A percentile compares a stretch with the other conserved stretches of the same genome.
Conservation (phyloP, 345 rosid genomes). For the Pelargonium nanum region DNA sequence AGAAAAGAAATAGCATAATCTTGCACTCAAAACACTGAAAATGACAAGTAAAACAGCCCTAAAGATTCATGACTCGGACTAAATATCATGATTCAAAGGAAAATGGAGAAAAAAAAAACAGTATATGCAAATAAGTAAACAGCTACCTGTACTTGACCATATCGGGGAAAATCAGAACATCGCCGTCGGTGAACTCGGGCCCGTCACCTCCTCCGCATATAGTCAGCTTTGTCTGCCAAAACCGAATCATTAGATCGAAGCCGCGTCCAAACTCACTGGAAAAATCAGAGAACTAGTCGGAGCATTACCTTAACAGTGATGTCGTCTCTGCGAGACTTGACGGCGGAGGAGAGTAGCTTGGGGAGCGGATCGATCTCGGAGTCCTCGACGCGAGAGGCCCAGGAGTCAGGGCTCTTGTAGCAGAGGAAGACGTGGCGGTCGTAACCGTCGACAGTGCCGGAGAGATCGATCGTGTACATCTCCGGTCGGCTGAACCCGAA, state of each 20-base stretch:
- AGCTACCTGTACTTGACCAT: constrained; percentile 84
- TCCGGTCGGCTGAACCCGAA: constrained; percentile 72
- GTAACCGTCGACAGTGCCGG: constrained; percentile 55
- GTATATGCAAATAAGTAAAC: not conserved
- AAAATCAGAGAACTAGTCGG: too few relatives aligned
- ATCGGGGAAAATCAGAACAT: constrained; percentile 83
- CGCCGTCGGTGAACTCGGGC: constrained; percentile 10
- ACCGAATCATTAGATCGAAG: too few relatives aligned
- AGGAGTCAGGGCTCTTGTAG: constrained; percentile 46
- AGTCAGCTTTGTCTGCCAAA: too few relatives aligned
- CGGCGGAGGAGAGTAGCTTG: constrained; percentile 48
- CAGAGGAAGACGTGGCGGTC: constrained; percentile 76
- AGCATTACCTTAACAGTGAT: constrained; percentile 42
- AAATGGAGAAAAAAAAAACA: not conserved
- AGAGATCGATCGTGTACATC: constrained; percentile 59
- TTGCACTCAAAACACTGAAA: too few relatives aligned
- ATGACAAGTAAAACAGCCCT: too few relatives aligned
- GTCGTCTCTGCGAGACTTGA: constrained; percentile 55
- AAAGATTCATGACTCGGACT: too few relatives aligned
- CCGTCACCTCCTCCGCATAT: too few relatives aligned
- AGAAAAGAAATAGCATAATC: too few relatives aligned
- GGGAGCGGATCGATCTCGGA: constrained; percentile 51
- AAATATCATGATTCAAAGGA: too few relatives aligned
- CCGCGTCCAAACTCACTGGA: too few relatives aligned
- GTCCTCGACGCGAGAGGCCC: constrained; percentile 63